Evolutionary conservation across 164 flowering plant species (phyloP).

Genomic region (Santalum album): DNA sequence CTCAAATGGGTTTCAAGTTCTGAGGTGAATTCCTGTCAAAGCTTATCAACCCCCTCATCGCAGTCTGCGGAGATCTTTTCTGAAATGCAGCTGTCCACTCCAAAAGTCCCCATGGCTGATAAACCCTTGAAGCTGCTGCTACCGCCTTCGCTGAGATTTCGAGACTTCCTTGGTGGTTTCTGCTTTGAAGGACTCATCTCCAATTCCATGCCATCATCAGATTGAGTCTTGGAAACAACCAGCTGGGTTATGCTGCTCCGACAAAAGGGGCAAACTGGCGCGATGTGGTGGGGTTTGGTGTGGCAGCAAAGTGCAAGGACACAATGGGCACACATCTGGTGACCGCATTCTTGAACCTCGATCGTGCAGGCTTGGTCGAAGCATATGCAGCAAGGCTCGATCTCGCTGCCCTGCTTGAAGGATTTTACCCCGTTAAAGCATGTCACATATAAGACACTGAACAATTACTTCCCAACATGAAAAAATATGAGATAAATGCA

Average conservation of each 20-base stretch:
- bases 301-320: constrained; percentile 38
- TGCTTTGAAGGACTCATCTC: constrained; percentile 18
- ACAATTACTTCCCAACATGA: too few species aligned
- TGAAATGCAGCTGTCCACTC: constrained; percentile 23
- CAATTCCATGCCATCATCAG: constrained; percentile 11
- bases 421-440: background rate
- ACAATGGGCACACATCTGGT: constrained; percentile 54
- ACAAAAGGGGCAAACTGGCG: constrained; percentile 48
- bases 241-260: constrained; percentile 31
- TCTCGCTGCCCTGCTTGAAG: constrained; percentile 26
- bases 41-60: constrained; percentile 18
- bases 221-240: constrained; percentile 22
- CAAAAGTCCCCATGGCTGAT: constrained; percentile 35
- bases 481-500: too few species aligned
- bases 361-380: constrained; percentile 43
- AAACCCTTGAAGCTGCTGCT: constrained; percentile 46
- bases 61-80: constrained; percentile 30
- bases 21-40: background rate
- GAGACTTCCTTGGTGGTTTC: constrained; percentile 22
- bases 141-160: constrained; percentile 23
- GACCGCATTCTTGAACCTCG: constrained; percentile 40
- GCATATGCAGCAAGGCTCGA: constrained; percentile 45
- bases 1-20: background rate
- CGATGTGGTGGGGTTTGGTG: constrained; percentile 29
- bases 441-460: too few species aligned